These are phyloP conservation scores for Oryza meyeriana DNA, from an alignment of 176 grass and related monocot genomes.

Conservation along the genomic window DNA sequence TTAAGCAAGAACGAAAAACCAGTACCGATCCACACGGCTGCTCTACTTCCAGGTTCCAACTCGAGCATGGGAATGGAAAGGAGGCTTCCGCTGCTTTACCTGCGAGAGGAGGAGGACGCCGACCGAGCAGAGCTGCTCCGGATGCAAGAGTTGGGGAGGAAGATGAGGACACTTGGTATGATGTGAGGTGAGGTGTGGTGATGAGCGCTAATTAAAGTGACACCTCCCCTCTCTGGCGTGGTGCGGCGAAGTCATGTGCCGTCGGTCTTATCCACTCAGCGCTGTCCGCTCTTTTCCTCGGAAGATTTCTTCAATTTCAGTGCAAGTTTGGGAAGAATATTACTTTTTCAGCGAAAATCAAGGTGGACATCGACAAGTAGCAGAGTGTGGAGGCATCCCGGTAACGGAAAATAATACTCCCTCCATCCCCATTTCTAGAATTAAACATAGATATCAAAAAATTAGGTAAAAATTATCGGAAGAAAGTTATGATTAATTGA, in stretches of 20 bases:
- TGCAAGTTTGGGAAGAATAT: not conserved
- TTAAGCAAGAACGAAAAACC: not conserved
- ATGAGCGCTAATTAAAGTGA: slow-evolving; percentile 36
- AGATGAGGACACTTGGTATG: slow-evolving; percentile 19
- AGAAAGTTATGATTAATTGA: too few relatives aligned
- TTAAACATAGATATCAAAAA: too few relatives aligned
- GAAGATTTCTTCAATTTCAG: not conserved
- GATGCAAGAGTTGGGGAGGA: not conserved
- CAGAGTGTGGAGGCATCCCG: too few relatives aligned
- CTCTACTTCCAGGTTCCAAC: not conserved
- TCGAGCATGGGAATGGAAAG: not conserved
- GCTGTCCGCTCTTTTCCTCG: slow-evolving; percentile 19
- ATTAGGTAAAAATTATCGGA: too few relatives aligned
- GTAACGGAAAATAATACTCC: too few relatives aligned
- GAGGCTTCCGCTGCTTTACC: slow-evolving; percentile 32
- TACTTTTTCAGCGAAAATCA: not conserved
- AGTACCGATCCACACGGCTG: not conserved
- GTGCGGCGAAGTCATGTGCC: slow-evolving; percentile 28
- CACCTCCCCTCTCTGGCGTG: not conserved
- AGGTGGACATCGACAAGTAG: not conserved
- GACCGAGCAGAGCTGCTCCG: slow-evolving; percentile 19
- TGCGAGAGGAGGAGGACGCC: not conserved
- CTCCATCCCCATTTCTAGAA: too few relatives aligned
- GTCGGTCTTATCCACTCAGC: slow-evolving; percentile 38
- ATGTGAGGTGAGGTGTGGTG: slow-evolving; percentile 12